A percentile compares a stretch with the other conserved stretches of the same genome.
Evolutionary conservation across 176 grass and related monocot species (phyloP).

Genomic region (Avena eriantha): DNA sequence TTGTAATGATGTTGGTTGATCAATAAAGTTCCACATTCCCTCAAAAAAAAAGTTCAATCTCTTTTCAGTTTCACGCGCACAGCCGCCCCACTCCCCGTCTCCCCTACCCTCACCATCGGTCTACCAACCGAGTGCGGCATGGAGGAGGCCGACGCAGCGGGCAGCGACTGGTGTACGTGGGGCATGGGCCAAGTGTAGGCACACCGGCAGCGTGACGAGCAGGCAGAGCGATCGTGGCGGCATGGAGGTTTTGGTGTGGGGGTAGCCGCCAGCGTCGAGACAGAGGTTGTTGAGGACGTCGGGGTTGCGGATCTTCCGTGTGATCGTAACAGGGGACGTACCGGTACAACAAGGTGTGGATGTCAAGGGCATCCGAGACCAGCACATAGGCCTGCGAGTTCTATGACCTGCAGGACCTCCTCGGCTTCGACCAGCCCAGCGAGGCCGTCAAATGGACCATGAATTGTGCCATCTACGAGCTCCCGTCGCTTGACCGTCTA

Average conservation of each 20-base stretch:
- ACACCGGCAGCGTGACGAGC: background rate
- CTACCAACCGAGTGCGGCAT: too few relatives aligned
- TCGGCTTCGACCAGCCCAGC: constrained; percentile 80
- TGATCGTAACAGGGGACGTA: constrained; percentile 27
- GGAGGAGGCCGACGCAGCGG: constrained; percentile 11
- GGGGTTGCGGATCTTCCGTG: constrained; percentile 69
- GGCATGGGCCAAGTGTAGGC: constrained; percentile 41
- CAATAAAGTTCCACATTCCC: too few relatives aligned
- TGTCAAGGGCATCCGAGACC: constrained; percentile 76
- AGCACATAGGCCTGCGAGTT: constrained; percentile 73
- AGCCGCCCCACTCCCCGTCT: too few relatives aligned
- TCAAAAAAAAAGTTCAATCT: too few relatives aligned
- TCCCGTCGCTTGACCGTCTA: constrained; percentile 50
- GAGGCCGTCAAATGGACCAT: constrained; percentile 85
- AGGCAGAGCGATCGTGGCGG: background rate
- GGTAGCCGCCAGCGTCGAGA: constrained; percentile 15
- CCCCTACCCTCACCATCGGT: too few relatives aligned
- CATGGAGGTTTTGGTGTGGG: background rate
- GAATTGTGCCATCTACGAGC: constrained; percentile 69
- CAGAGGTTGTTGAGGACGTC: constrained; percentile 21
- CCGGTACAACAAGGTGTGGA: constrained; percentile 61
- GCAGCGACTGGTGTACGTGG: background rate
- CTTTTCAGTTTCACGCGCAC: too few relatives aligned
- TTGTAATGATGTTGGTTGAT: too few relatives aligned
- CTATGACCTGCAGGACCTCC: constrained; percentile 84